These are phyloP conservation scores for Talaromyces marneffei DNA, from an alignment of 2,329 filamentous ascomycete genomes.

Conservation along the genomic window DNA sequence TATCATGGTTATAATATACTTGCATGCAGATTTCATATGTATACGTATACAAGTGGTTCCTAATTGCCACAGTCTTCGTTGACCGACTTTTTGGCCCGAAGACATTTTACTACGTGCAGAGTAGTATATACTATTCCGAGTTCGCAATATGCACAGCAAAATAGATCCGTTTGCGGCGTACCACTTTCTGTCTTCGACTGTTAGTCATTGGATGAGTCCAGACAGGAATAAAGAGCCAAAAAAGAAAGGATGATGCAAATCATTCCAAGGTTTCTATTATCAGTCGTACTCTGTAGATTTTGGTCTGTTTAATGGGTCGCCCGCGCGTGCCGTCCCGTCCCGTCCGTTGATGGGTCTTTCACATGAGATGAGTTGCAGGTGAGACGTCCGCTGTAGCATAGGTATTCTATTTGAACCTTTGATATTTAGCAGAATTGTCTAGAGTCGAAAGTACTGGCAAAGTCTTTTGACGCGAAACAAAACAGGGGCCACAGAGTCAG, in stretches of 20 bases:
- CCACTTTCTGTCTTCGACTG: not conserved
- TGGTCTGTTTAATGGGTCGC: not conserved
- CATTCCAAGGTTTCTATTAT: not conserved
- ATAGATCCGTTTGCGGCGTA: not conserved
- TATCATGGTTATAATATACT: not conserved
- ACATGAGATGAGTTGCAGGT: not conserved
- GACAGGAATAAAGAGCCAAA: not conserved
- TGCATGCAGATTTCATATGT: not conserved
- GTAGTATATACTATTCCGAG: not conserved
- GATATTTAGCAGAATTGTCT: not conserved
- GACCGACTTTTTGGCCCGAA: not conserved
- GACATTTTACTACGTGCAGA: too few relatives aligned
- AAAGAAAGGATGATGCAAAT: not conserved
- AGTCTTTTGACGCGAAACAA: not conserved
- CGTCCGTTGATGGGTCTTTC: not conserved
- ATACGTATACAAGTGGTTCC: not conserved
- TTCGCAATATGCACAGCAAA: not conserved
- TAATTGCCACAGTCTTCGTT: not conserved
- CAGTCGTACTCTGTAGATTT: not conserved
- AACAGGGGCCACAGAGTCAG: not conserved
- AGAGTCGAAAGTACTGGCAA: not conserved
- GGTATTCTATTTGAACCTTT: not conserved
- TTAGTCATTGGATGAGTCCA: not conserved
- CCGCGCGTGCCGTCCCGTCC: conserved; percentile 1
- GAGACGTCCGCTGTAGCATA: too few relatives aligned